Evolutionary conservation across 169 alveolate species (phyloP).

Genomic region (Plasmodium vinckei): DNA sequence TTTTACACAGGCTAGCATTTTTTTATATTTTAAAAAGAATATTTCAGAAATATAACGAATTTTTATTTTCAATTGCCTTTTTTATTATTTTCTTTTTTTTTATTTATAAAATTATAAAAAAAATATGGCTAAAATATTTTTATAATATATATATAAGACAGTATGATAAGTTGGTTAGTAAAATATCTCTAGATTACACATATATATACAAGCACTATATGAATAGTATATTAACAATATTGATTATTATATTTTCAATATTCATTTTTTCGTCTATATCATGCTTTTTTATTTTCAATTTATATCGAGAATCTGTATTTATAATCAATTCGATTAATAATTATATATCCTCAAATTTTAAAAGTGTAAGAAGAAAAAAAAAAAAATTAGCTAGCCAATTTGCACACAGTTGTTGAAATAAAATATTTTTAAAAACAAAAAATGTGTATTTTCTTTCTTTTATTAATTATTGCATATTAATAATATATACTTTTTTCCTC

Average conservation of each 20-base stretch:
- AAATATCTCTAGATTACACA: conserved; percentile 23
- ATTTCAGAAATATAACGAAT: conserved; percentile 47
- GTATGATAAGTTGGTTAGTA: conserved; percentile 20
- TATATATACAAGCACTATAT: conserved; percentile 46
- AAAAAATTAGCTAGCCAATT: not conserved
- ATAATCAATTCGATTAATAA: conserved; percentile 42
- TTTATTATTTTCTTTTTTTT: conserved; percentile 38
- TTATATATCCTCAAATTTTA: conserved; percentile 51
- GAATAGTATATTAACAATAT: conserved; percentile 53
- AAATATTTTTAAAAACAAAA: too few species aligned
- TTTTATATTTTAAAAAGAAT: conserved; percentile 48
- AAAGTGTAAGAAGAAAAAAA: conserved; percentile 21
- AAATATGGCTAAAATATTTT: conserved; percentile 38
- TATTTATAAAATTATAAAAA: conserved; percentile 53
- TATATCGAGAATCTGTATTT: conserved; percentile 65
- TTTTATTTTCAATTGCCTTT: conserved; percentile 13
- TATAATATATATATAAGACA: conserved; percentile 43
- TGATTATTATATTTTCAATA: conserved; percentile 65
- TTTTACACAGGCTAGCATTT: conserved; percentile 56
- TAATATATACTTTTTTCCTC: not conserved
- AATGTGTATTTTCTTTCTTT: not conserved
- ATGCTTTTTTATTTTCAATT: conserved; percentile 48
- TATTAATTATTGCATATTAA: not conserved
- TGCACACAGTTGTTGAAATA: not conserved
- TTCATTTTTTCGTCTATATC: conserved; percentile 72